These are phyloP conservation scores for Monosporascus sp. DNA, from an alignment of 2,329 filamentous ascomycete genomes.

Conservation along the genomic window DNA sequence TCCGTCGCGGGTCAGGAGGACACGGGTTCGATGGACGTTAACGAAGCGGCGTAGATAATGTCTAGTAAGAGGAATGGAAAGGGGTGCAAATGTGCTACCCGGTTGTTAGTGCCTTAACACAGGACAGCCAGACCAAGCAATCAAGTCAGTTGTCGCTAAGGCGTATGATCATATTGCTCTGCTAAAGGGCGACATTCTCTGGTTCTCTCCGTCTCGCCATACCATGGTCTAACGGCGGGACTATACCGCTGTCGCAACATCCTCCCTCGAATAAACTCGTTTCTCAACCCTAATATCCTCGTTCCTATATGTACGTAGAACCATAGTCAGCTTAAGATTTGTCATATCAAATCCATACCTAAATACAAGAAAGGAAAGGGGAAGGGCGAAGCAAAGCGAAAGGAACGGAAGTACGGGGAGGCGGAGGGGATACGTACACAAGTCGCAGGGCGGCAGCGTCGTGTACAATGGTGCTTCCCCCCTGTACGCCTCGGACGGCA, in stretches of 20 bases:
- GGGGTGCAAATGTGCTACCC: not conserved
- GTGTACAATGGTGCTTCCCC: slow-evolving; percentile 77
- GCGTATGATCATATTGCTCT: no score
- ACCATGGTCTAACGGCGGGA: not conserved
- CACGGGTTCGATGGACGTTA: not conserved
- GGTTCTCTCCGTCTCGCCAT: no score
- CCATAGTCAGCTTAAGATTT: not conserved
- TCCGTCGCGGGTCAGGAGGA: not conserved
- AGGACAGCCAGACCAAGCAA: no score
- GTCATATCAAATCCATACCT: not conserved
- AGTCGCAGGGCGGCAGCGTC: slow-evolving; percentile 72
- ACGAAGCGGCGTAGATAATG: not conserved
- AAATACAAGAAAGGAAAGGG: not conserved
- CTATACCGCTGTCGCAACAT: slow-evolving; percentile 1
- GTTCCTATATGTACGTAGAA: slow-evolving; percentile 15
- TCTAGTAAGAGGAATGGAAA: not conserved
- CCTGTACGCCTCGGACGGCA: slow-evolving; percentile 63
- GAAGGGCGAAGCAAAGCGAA: not conserved
- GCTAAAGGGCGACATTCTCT: no score
- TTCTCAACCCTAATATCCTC: slow-evolving; percentile 27
- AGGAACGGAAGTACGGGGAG: no score
- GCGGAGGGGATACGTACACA: slow-evolving; percentile 46
- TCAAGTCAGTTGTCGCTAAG: no score
- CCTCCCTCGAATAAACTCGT: slow-evolving; percentile 23
- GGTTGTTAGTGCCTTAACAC: not conserved